Percentiles rank a stretch among this genome's conserved stretches.
Evolutionary conservation across 306 rosid species (phyloP).

Genomic region (Quercus alba): DNA sequence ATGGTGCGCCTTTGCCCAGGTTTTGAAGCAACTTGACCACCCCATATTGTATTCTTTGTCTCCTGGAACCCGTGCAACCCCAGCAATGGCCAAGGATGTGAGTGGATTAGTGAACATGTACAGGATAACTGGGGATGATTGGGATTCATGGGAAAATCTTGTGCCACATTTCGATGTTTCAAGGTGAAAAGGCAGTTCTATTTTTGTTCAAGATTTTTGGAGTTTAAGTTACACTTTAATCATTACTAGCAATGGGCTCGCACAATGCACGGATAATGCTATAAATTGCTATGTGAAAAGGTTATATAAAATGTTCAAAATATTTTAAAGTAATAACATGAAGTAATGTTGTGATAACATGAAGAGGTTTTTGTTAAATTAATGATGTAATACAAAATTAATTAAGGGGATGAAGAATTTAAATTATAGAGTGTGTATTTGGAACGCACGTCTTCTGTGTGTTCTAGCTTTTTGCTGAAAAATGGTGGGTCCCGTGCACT

Average conservation of each 20-base stretch:
- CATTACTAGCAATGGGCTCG: neutral
- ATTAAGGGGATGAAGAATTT: no score
- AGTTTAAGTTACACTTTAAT: neutral
- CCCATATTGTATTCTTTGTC: conserved; percentile 79
- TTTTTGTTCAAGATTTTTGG: conserved; percentile 14
- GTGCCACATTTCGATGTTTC: conserved; percentile 66
- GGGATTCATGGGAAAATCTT: conserved; percentile 84
- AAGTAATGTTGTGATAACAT: no score
- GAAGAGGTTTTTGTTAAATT: no score
- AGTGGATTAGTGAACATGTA: conserved; percentile 82
- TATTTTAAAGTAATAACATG: no score
- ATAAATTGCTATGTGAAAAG: no score
- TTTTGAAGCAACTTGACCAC: conserved; percentile 58
- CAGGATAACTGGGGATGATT: conserved; percentile 91
- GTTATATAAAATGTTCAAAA: no score
- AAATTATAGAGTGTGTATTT: no score
- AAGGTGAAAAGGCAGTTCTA: conserved; percentile 41
- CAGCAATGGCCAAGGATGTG: conserved; percentile 71
- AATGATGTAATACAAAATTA: no score
- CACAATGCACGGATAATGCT: no score
- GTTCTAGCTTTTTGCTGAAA: no score
- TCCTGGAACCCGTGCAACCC: conserved; percentile 81
- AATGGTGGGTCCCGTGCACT: no score
- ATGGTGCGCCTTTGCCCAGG: conserved; percentile 35
- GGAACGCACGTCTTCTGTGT: no score